These are phyloP conservation scores for Myochromella boudieri DNA, from an alignment of 768 basidiomycete genomes.

Conservation along the genomic window DNA sequence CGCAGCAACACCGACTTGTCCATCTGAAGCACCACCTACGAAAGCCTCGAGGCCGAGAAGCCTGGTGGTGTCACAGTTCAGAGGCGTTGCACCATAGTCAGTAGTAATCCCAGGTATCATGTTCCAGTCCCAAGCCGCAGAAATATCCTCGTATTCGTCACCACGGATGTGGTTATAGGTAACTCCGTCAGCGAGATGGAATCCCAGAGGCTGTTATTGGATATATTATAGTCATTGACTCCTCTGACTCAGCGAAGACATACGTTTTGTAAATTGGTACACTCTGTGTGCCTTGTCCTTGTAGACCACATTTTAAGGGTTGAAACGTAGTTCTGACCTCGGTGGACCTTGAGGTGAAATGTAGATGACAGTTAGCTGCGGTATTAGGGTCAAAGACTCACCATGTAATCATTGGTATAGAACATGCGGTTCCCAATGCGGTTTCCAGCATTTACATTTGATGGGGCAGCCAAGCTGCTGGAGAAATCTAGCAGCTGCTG, in stretches of 20 bases:
- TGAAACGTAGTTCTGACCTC: conserved; percentile 57
- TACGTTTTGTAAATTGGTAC: conserved; percentile 63
- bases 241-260: not conserved
- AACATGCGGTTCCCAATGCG: conserved; percentile 63
- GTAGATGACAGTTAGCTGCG: not conserved
- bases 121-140: conserved; percentile 78
- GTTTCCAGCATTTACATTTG: conserved; percentile 53
- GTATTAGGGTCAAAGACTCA: conserved; percentile 21
- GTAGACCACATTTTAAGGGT: conserved; percentile 65
- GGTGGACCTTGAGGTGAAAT: conserved; percentile 48
- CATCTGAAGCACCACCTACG: conserved; percentile 68
- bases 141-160: conserved; percentile 72
- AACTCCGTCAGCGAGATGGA: conserved; percentile 69
- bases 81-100: conserved; percentile 58
- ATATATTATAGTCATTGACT: not conserved
- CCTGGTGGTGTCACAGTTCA: conserved; percentile 44
- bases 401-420: conserved; percentile 71
- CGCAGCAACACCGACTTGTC: conserved; percentile 53
- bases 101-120: conserved; percentile 71
- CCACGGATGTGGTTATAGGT: conserved; percentile 64
- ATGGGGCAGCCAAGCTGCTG: conserved; percentile 33
- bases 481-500: conserved; percentile 36
- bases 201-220: conserved; percentile 53
- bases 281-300: conserved; percentile 62
- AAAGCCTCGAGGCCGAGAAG: conserved; percentile 52